phyloP scores from a whole-genome alignment of 208 protist genomes.

The Tritrichomonas musculus region DNA sequence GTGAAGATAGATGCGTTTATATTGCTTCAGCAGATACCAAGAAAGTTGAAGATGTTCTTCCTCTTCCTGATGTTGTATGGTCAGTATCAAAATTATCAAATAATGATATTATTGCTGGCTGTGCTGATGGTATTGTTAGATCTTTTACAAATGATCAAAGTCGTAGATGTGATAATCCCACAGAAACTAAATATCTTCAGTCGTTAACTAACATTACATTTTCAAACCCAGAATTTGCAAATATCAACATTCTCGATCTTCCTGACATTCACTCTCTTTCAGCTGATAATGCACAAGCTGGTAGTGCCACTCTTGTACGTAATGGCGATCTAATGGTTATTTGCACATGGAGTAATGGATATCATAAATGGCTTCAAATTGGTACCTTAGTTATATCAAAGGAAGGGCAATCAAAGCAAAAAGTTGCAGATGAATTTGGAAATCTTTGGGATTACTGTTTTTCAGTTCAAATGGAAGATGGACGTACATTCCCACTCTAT shows the following conservation, averaged over 20 bases:
- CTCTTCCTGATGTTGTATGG: background rate
- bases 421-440: background rate
- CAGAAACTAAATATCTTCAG: background rate
- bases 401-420: background rate
- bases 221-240: background rate
- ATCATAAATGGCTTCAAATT: background rate
- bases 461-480: background rate
- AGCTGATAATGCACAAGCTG: background rate
- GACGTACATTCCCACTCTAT: background rate
- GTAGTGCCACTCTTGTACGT: background rate
- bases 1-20: slow-evolving; percentile 9
- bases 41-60: background rate
- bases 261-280: background rate
- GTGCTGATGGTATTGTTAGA: background rate
- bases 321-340: background rate
- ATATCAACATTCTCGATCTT: background rate
- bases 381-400: background rate
- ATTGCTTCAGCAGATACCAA: background rate
- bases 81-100: background rate
- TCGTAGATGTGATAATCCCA: background rate
- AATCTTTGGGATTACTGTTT: slow-evolving; percentile 13
- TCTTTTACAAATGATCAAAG: background rate
- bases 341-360: background rate
- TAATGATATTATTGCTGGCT: background rate
- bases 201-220: background rate